Evolutionary conservation across 352 stramenopile species (phyloP), one percentile per base, ranked within the genome.

Genomic region (Aphanomyces invadans): DNA sequence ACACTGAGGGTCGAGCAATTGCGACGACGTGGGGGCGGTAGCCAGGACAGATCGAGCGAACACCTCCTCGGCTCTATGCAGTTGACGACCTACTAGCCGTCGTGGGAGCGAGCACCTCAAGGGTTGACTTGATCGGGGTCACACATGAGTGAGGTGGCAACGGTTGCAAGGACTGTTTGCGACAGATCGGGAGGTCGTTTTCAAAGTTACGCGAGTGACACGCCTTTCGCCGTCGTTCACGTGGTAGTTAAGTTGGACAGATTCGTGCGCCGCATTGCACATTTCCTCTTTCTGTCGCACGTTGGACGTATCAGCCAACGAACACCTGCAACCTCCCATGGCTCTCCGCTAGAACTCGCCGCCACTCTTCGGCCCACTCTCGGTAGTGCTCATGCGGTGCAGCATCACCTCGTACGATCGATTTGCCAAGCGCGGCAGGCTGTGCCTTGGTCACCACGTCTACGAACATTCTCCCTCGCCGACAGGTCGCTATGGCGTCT

Each of bases 391-490:
- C 10, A n/a, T 54, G n/a, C 46, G 19, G 4, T 57, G 49, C 36
- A 26, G 25, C 21, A 23, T 64, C 10, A 26, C 36, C n/a, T 11
- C 21, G 31, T 64, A 38, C 21, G 23, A 32, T 21, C 55, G 55
- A 5, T 64, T 51, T 46, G 55, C 55, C 55, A 64, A 64, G 55
- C 21, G 55, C 32, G 36, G 52, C 36, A 7, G 36, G 32, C n/a
- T 64, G 5, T 64, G 55, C 25, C 36, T 64, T 32, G 38, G 23
- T 38, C 55, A 64, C 32, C 31, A 45, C 25, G 26, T 15, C 36
- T 7, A 42, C 36, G 7, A 42, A 15, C 36, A 42, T 42, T 7
- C 36, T n/a, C n/a, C n/a, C n/a, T n/a, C n/a, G n/a, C n/a, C n/a
- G n/a, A n/a, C n/a, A n/a, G n/a, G n/a, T n/a, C n/a, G n/a, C n/a